These are phyloP conservation scores for Borovskyia barvae DNA, from an alignment of 208 protist genomes.

Conservation along the genomic window DNA sequence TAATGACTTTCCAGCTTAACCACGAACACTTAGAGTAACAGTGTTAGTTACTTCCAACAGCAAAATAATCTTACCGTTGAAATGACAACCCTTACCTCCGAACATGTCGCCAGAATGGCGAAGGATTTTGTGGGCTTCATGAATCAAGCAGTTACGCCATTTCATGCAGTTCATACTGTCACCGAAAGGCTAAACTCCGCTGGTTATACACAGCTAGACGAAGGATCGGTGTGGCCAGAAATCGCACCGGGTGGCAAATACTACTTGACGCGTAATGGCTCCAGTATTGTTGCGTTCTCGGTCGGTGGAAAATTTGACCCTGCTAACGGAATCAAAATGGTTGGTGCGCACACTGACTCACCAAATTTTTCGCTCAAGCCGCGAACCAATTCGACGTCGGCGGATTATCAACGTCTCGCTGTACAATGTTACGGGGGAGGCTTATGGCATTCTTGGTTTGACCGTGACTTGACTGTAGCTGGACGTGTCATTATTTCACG, in stretches of 20 bases:
- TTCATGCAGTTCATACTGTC: conserved; percentile 70
- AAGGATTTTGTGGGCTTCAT: conserved; percentile 71
- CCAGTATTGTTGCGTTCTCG: conserved; percentile 95
- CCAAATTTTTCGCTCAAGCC: conserved; percentile 90
- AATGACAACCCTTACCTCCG: conserved; percentile 25
- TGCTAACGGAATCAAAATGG: conserved; percentile 91
- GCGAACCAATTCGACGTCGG: conserved; percentile 30
- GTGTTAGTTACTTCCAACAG: too few relatives aligned
- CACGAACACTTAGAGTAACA: too few relatives aligned
- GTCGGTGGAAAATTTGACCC: conserved; percentile 92
- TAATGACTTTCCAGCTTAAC: too few relatives aligned
- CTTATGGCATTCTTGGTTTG: conserved; percentile 91
- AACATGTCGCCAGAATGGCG: conserved; percentile 26
- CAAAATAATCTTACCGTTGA: too few relatives aligned
- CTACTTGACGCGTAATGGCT: conserved; percentile 97
- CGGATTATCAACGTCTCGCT: conserved; percentile 55
- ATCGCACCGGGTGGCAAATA: conserved; percentile 90
- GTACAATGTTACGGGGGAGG: conserved; percentile 89
- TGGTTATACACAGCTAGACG: conserved; percentile 61
- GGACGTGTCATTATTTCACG: conserved; percentile 69
- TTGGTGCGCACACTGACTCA: conserved; percentile 98
- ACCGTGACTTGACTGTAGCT: conserved; percentile 86
- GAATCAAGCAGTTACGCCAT: conserved; percentile 68
- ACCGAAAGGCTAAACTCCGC: conserved; percentile 36
- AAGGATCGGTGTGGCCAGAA: conserved; percentile 57